Conservation (phyloP, 2,329 filamentous ascomycete genomes). For the Trichoderma arundinaceum region DNA sequence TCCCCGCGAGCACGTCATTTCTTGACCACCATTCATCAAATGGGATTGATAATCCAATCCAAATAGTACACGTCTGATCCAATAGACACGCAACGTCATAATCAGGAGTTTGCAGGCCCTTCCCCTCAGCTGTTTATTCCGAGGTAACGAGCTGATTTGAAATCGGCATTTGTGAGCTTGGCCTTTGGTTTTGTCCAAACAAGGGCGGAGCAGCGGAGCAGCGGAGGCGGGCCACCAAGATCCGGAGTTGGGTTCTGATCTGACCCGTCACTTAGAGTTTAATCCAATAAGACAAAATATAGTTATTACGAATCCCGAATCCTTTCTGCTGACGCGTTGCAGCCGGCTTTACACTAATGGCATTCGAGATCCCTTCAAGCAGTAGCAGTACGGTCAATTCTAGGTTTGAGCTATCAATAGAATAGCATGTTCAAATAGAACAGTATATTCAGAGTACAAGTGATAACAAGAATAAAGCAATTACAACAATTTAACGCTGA, state of each 20-base stretch:
- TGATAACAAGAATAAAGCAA: background rate
- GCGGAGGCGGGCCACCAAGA: background rate
- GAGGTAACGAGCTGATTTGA: constrained; percentile 16
- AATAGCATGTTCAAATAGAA: no score
- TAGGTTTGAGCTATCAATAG: background rate
- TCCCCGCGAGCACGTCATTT: constrained; percentile 39
- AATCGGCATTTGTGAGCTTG: background rate
- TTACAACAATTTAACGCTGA: background rate
- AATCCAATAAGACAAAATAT: background rate
- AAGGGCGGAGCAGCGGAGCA: background rate
- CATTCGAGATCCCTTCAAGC: background rate
- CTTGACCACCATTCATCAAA: constrained; percentile 25
- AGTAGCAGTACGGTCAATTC: background rate
- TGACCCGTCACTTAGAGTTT: constrained; percentile 9
- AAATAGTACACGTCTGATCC: background rate
- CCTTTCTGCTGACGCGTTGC: background rate
- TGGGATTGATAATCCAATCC: constrained; percentile 39
- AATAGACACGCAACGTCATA: constrained; percentile 15
- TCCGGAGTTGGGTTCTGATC: background rate
- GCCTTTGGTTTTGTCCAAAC: background rate
- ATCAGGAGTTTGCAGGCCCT: constrained; percentile 12
- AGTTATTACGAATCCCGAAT: background rate
- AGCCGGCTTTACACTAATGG: no score
- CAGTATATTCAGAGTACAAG: background rate
- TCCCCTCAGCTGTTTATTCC: constrained; percentile 16